Percentiles rank a stretch among this genome's conserved stretches.
phyloP scores from a whole-genome alignment of 2,329 filamentous ascomycete species.

The Xenoacremonium recifei region DNA sequence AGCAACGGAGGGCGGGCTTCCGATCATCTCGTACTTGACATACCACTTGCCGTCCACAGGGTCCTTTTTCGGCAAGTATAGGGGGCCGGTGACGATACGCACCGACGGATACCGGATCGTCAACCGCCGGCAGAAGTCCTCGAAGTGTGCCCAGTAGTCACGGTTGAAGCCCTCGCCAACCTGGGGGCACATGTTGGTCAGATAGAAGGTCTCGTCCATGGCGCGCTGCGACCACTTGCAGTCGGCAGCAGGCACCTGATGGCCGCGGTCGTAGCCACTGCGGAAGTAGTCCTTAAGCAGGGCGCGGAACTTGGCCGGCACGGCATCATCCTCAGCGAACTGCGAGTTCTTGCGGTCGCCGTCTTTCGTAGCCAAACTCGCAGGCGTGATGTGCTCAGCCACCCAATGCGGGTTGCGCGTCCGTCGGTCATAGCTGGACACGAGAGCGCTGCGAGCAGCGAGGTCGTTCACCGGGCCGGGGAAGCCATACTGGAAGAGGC shows the following conservation, averaged over 20 bases:
- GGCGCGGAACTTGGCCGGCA: slow-evolving; percentile 86
- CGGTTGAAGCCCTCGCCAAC: slow-evolving; percentile 98
- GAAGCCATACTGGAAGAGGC: slow-evolving; percentile 84
- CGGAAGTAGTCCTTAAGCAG: slow-evolving; percentile 92
- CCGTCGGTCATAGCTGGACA: slow-evolving; percentile 87
- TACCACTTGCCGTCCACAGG: slow-evolving; percentile 88
- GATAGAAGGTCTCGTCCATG: slow-evolving; percentile 92
- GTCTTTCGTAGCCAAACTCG: slow-evolving; percentile 70
- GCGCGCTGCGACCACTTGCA: slow-evolving; percentile 92
- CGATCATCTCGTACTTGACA: slow-evolving; percentile 93
- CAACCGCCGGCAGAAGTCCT: slow-evolving; percentile 90
- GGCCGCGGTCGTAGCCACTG: slow-evolving; percentile 90
- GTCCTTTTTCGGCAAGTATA: slow-evolving; percentile 87
- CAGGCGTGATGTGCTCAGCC: slow-evolving; percentile 91
- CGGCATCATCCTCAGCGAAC: slow-evolving; percentile 77
- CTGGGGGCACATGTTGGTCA: slow-evolving; percentile 97
- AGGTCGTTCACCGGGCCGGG: slow-evolving; percentile 87
- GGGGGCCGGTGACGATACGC: slow-evolving; percentile 85
- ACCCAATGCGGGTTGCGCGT: slow-evolving; percentile 93
- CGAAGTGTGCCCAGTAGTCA: slow-evolving; percentile 99
- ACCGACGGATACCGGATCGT: slow-evolving; percentile 81
- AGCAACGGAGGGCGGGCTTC: slow-evolving; percentile 86
- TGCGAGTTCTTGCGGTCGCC: slow-evolving; percentile 81
- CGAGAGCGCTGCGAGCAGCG: slow-evolving; percentile 70
- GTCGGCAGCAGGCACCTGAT: slow-evolving; percentile 96